phyloP scores from a whole-genome alignment of 192 early-diverging fungal species.

The Obelidium mucronatum region DNA sequence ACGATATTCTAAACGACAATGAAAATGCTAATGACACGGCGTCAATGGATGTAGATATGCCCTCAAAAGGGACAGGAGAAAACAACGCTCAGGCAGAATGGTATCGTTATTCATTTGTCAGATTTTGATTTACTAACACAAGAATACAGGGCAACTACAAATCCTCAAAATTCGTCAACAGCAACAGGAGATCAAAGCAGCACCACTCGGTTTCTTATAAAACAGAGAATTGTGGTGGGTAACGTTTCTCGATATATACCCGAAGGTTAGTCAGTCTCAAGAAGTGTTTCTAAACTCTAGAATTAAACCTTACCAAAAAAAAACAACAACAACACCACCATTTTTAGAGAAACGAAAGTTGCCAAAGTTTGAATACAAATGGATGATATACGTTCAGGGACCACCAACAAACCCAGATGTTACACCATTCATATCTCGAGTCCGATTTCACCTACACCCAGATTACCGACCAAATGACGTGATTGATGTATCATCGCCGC shows the following conservation, averaged over 20 bases:
- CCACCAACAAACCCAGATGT: slow-evolving; percentile 48
- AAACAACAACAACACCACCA: no score
- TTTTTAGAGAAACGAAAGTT: slow-evolving; percentile 49
- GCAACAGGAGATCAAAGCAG: slow-evolving; percentile 55
- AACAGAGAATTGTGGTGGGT: slow-evolving; percentile 42
- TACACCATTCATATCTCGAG: slow-evolving; percentile 73
- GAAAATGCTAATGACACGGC: background rate
- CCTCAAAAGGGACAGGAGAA: background rate
- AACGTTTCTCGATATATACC: slow-evolving; percentile 46
- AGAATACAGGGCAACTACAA: background rate
- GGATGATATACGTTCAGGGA: slow-evolving; percentile 90
- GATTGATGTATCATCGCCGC: slow-evolving; percentile 79
- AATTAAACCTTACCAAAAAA: slow-evolving; percentile 16
- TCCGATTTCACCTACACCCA: slow-evolving; percentile 89
- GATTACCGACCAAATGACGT: slow-evolving; percentile 89
- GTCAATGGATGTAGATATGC: background rate
- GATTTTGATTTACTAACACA: background rate
- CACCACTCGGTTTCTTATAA: slow-evolving; percentile 66
- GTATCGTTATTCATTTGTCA: background rate
- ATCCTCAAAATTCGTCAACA: slow-evolving; percentile 78
- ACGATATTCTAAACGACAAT: background rate
- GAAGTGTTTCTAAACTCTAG: background rate
- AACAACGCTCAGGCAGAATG: background rate
- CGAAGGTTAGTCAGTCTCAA: slow-evolving; percentile 4
- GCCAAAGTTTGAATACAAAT: slow-evolving; percentile 61